These are phyloP conservation scores for Ilex asprella DNA, from an alignment of 257 asterid genomes.

Conservation along the genomic window DNA sequence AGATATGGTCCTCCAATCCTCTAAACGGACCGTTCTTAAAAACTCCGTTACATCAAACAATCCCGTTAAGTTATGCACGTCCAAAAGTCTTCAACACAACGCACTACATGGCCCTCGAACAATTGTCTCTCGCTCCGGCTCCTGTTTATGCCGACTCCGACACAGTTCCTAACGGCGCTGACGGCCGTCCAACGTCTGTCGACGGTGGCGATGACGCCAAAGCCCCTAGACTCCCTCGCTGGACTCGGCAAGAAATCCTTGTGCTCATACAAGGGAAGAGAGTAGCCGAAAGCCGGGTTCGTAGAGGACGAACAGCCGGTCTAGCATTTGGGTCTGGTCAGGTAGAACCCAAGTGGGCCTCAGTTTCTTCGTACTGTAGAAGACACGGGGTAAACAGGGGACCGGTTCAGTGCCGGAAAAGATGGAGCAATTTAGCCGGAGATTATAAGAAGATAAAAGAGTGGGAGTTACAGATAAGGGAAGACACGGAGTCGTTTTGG, in stretches of 20 bases:
- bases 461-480: conserved; percentile 37
- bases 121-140: neutral
- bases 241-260: conserved; percentile 67
- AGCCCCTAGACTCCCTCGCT: conserved; percentile 61
- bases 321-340: conserved; percentile 31
- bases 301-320: conserved; percentile 34
- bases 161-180: neutral
- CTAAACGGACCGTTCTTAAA: too few species aligned
- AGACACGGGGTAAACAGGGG: conserved; percentile 51
- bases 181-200: neutral
- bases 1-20: too few species aligned
- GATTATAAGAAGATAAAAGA: conserved; percentile 70
- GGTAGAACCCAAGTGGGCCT: conserved; percentile 63
- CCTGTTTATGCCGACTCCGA: neutral
- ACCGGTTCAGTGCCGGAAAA: conserved; percentile 68
- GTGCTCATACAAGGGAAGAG: conserved; percentile 63
- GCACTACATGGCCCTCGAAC: neutral
- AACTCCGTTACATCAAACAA: too few species aligned
- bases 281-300: conserved; percentile 48
- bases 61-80: too few species aligned
- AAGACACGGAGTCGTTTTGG: conserved; percentile 51
- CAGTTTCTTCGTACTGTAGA: conserved; percentile 60
- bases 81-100: too few species aligned
- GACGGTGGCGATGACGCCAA: conserved; percentile 21
- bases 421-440: conserved; percentile 79